These are phyloP conservation scores for Purpureocillium takamizusanense DNA, from an alignment of 2,329 filamentous ascomycete genomes.

Conservation along the genomic window DNA sequence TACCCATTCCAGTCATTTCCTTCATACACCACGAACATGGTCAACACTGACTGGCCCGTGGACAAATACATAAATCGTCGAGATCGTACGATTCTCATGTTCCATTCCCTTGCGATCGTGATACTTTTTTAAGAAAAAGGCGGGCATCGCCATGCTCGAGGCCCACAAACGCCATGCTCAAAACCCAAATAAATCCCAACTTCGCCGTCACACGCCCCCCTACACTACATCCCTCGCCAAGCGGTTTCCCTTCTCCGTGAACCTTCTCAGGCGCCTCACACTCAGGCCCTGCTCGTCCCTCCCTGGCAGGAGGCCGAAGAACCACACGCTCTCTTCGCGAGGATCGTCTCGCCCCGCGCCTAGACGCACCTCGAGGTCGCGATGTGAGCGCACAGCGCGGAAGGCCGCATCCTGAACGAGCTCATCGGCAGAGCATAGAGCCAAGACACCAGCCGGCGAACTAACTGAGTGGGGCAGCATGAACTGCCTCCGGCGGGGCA, in stretches of 20 bases:
- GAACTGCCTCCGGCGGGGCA: constrained; percentile 51
- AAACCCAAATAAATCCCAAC: no score
- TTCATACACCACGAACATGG: no score
- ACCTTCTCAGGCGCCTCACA: constrained; percentile 33
- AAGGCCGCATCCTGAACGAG: constrained; percentile 67
- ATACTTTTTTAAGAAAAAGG: not conserved
- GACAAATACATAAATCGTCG: not conserved
- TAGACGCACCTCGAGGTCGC: constrained; percentile 60
- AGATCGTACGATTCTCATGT: constrained; percentile 1
- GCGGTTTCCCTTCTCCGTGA: constrained; percentile 30
- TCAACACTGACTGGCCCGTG: no score
- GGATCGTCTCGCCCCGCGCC: constrained; percentile 39
- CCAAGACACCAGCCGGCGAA: constrained; percentile 67
- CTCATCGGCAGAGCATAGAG: constrained; percentile 65
- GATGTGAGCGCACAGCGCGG: constrained; percentile 54
- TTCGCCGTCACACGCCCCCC: constrained; percentile 2
- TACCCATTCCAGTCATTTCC: no score
- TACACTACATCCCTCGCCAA: constrained; percentile 16
- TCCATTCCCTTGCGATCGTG: constrained; percentile 1
- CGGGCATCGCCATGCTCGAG: no score
- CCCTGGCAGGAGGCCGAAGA: constrained; percentile 33
- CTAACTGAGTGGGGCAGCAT: constrained; percentile 65
- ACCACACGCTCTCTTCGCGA: constrained; percentile 43
- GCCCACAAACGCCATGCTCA: no score
- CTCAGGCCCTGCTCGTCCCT: constrained; percentile 32